Base-by-base conservation (phyloP, 2,329 filamentous ascomycete species). In the Amauroascus verrucosus region DNA sequence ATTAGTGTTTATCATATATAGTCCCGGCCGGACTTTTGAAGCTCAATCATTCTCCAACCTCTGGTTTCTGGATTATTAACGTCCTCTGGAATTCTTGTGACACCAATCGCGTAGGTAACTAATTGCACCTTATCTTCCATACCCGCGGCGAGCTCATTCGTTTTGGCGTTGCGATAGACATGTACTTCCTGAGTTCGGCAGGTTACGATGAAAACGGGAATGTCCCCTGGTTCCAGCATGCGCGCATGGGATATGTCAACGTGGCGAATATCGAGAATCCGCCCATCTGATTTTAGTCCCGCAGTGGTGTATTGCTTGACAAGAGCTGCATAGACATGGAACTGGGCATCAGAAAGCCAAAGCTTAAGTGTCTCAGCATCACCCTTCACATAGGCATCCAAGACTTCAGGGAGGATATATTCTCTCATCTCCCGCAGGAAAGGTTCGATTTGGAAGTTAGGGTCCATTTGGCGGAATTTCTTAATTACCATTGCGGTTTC, bases 41-140 rank as follows among this genome's bases (percentile, higher is more conserved):
- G 82, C 75, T 98, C 93, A 66, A 98, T 97, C 70, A 98, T 76
- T 64, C 91, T 84, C 93, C 93, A 98, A 30, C 93, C 93, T 65
- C 90, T 81, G 9, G 93, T 98, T 75, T 98, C 93, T 1, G 89
- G 87, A 70, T 98, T 97, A 76, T 84, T 91, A 61, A 97, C 91
- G 62, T 98, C 93, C 67, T 98, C 93, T 1, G 93, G 84, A 56
- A 95, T 83, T 60, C 93, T 79, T 2, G 93, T 98, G 56, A 98
- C 86, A 63, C 93, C 93, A 62, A 98, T 97, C 58, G 91, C 93
- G 66, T 98, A 98, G 1, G 93, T 97, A 61, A 98, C 93, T 61
- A 95, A 83, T 72, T 98, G 93, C 22, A 98, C 93, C 74, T 90
- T 94, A 72, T 98, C 93, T 71, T 98, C 93, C 89, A 96, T 97